Evolutionary conservation across 2,329 filamentous ascomycete genomes (phyloP).

Genomic region (Hortaea sp.): DNA sequence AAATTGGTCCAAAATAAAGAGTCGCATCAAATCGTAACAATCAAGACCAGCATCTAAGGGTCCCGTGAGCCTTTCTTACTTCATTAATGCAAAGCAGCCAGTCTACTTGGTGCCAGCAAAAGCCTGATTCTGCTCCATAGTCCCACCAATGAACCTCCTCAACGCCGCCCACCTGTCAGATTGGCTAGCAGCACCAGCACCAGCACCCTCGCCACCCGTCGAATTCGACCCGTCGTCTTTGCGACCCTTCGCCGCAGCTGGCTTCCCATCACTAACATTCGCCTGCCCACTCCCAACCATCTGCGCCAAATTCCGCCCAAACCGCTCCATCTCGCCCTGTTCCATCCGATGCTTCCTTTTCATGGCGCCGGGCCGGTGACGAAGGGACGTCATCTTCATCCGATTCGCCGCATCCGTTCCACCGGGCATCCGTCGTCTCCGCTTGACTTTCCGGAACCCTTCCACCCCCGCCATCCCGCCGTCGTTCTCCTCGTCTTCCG

Average conservation of each 20-base stretch:
- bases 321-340: conserved; percentile 69
- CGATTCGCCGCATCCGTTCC: conserved; percentile 43
- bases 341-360: conserved; percentile 77
- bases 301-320: conserved; percentile 72
- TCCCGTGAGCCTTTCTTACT: no score
- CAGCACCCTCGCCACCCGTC: conserved; percentile 15
- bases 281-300: conserved; percentile 35
- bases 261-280: background rate
- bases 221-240: background rate
- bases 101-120: conserved; percentile 36
- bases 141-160: conserved; percentile 72
- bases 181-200: conserved; percentile 28
- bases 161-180: conserved; percentile 67
- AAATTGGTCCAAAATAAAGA: no score
- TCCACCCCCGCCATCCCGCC: conserved; percentile 6
- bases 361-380: conserved; percentile 65
- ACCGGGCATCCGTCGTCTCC: conserved; percentile 8
- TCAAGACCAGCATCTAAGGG: no score
- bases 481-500: conserved; percentile 16
- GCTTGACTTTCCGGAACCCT: conserved; percentile 11
- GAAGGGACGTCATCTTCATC: conserved; percentile 64
- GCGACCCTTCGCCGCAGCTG: background rate
- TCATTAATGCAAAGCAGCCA: no score
- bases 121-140: conserved; percentile 79
- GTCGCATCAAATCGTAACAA: no score